A percentile compares a stretch with the other conserved stretches of the same genome.
phyloP scores from a whole-genome alignment of 2,329 filamentous ascomycete species.

The Nigrograna mackinnonii region DNA sequence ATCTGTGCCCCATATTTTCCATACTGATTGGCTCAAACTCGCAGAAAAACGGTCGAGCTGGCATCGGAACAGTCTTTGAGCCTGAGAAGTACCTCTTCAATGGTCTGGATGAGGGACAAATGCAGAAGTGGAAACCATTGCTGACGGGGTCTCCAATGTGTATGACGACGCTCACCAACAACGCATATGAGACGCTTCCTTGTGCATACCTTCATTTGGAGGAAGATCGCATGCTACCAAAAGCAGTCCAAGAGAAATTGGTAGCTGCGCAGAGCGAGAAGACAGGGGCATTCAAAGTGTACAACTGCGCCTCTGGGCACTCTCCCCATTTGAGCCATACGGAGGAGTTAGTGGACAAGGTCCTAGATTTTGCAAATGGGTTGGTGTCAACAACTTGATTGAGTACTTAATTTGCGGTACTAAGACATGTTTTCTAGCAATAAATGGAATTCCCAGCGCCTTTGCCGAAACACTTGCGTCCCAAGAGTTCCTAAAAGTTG shows the following conservation, averaged over 20 bases:
- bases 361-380: conserved; percentile 9
- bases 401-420: too few species aligned
- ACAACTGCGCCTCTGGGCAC: conserved; percentile 8
- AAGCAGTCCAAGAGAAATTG: conserved; percentile 8
- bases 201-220: conserved; percentile 10
- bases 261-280: conserved; percentile 7
- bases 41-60: conserved; percentile 5
- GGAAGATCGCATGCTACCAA: conserved; percentile 6
- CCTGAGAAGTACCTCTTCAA: conserved; percentile 13
- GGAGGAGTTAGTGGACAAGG: conserved; percentile 5
- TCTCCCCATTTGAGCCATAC: conserved; percentile 9
- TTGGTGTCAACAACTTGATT: conserved; percentile 1
- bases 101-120: conserved; percentile 6
- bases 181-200: conserved; percentile 8
- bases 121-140: conserved; percentile 6
- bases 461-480: too few species aligned
- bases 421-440: too few species aligned
- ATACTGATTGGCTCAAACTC: not conserved
- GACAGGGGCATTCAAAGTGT: conserved; percentile 10
- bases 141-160: conserved; percentile 8
- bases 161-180: conserved; percentile 9
- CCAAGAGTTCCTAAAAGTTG: too few species aligned
- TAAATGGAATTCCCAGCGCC: too few species aligned
- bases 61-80: conserved; percentile 9
- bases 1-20: not conserved